Evolutionary conservation across 306 rosid genomes (phyloP), one percentile per base, ranked within the genome.

Genomic region (Bauhinia variegata): DNA sequence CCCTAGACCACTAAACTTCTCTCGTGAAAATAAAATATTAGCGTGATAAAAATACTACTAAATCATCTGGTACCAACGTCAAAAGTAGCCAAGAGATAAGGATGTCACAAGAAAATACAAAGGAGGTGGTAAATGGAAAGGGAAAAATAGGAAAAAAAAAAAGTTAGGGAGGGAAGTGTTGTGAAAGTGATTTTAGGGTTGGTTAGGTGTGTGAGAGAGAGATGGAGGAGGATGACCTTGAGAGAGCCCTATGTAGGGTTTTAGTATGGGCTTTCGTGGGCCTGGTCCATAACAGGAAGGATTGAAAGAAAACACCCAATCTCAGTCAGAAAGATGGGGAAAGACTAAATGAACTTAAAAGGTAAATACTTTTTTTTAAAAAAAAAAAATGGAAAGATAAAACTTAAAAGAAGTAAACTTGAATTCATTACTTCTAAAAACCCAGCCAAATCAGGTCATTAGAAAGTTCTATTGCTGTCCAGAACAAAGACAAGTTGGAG

Each of bases 371-470:
- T n/a, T n/a, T n/a, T n/a, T n/a, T n/a, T n/a, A 23, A 1, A 23
- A 23, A 23, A 23, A 23, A 23, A 23, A 1, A 23, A 23, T 23
- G 28, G 28, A 23, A 23, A 23, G 28, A 23, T 23, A 23, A 23
- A 23, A 23, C 28, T 23, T 1, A 23, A 1, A 23, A 23, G 28
- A 1, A 8, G 0, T 63, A 33, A 13, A 49, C 30, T 53, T 19
- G 12, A 52, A 32, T 7, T 31, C 10, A 18, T 12, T 49, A 61
- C 50, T 31, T 57, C 15, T 28, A 55, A 68, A 64, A 66, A 47
- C 28, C 8, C 52, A 38, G 49, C 56, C 6, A 33, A 73, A 54
- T 44, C 46, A 44, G 16, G 9, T 1, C 59, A 41, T 55, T 41
- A 14, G n/a, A 43, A 47, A 19, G 37, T 18, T 47, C n/a, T 6